Evolutionary conservation across 2,329 filamentous ascomycete species (phyloP).

Genomic region (Colletotrichum tabaci): DNA sequence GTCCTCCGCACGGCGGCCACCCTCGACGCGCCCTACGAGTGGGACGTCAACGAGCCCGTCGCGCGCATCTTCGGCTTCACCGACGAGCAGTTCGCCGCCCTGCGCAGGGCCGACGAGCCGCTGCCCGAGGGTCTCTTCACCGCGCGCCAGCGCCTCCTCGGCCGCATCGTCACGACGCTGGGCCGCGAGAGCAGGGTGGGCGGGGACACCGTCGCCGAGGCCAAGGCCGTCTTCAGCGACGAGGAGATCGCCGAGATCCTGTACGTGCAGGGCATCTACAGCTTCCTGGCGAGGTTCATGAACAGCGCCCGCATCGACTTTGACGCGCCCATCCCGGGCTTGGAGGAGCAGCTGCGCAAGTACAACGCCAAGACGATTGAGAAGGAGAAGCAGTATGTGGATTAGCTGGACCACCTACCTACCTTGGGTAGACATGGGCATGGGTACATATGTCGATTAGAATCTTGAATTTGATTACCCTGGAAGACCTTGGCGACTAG

Average conservation of each 20-base stretch:
- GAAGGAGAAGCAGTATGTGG: constrained; percentile 18
- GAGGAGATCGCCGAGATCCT: constrained; percentile 45
- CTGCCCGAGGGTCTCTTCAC: constrained; percentile 28
- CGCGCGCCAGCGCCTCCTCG: constrained; percentile 41
- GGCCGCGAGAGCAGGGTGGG: constrained; percentile 37
- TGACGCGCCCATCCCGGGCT: constrained; percentile 33
- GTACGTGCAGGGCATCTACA: constrained; percentile 43
- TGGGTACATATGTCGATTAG: too few species aligned
- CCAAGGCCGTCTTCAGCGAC: constrained; percentile 39
- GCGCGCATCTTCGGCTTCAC: constrained; percentile 43
- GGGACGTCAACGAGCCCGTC: constrained; percentile 47
- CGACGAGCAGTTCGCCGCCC: constrained; percentile 34
- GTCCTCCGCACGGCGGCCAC: constrained; percentile 46
- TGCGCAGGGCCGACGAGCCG: constrained; percentile 25
- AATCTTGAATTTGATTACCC: too few species aligned
- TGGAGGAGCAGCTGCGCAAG: constrained; percentile 36
- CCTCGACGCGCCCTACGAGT: constrained; percentile 46
- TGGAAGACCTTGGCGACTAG: too few species aligned
- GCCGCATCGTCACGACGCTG: constrained; percentile 40
- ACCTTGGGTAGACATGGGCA: too few species aligned
- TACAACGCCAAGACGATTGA: constrained; percentile 30
- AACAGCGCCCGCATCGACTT: constrained; percentile 42
- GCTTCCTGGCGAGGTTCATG: constrained; percentile 43
- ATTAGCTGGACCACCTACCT: not conserved
- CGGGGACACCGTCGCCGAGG: constrained; percentile 35